phyloP scores from a whole-genome alignment of 2,329 filamentous ascomycete species.

The Cytospora mali region DNA sequence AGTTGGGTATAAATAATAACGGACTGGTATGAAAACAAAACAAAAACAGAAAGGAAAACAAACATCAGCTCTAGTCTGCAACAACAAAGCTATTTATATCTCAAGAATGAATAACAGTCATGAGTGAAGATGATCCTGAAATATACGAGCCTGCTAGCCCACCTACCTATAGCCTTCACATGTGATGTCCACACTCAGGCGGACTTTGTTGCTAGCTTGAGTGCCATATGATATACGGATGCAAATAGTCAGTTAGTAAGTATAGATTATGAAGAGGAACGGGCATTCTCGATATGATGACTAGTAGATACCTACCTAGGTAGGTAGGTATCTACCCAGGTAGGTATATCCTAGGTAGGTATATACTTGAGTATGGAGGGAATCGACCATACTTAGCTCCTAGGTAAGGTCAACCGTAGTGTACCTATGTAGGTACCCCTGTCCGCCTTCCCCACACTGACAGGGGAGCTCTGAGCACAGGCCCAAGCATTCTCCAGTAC shows the following conservation, averaged over 20 bases:
- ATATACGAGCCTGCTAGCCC: not conserved
- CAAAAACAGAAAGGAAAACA: not conserved
- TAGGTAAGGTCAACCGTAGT: not conserved
- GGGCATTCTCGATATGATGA: too few species aligned
- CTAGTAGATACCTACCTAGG: too few species aligned
- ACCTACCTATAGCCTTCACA: not conserved
- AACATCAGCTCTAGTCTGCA: not conserved
- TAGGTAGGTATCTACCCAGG: too few species aligned
- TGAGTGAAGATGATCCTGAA: not conserved
- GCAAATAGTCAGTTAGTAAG: not conserved
- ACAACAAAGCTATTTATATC: not conserved
- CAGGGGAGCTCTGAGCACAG: not conserved
- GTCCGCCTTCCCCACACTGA: not conserved
- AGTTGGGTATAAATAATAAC: not conserved
- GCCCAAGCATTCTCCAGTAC: not conserved
- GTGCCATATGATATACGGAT: not conserved
- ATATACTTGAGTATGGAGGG: not conserved
- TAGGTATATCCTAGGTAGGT: not conserved
- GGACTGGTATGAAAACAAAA: not conserved
- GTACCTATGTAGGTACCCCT: not conserved
- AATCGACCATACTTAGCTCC: too few species aligned
- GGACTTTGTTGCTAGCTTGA: not conserved
- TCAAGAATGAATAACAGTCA: not conserved
- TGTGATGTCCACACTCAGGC: not conserved
- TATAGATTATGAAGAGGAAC: too few species aligned